Percentiles rank a stretch among this genome's conserved stretches.
Conservation (phyloP, 306 rosid species). For the Cucumis cinereus region DNA sequence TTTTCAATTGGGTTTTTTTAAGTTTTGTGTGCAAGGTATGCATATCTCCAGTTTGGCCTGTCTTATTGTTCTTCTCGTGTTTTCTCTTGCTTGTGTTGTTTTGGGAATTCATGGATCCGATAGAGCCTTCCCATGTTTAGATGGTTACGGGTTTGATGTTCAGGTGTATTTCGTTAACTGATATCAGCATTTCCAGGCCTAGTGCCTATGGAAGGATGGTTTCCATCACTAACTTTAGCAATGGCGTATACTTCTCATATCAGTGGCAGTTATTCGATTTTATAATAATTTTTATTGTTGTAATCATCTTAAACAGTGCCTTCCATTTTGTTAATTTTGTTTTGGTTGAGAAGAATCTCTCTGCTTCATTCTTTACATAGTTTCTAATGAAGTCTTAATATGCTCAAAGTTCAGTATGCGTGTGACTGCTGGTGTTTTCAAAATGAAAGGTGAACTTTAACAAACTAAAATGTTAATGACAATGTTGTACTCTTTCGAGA, state of each 20-base stretch:
- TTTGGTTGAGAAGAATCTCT: not conserved
- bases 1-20: not conserved
- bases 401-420: not conserved
- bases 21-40: not conserved
- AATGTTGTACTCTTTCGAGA: too few species aligned
- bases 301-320: not conserved
- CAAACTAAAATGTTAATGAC: not conserved
- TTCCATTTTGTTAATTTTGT: not conserved
- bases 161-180: not conserved
- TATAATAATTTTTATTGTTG: not conserved
- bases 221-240: not conserved
- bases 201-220: not conserved
- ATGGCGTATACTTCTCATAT: not conserved
- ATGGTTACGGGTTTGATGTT: not conserved
- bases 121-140: not conserved
- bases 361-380: not conserved
- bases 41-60: not conserved
- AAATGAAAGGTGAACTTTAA: not conserved
- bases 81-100: not conserved
- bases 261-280: not conserved
- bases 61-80: not conserved
- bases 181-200: not conserved
- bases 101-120: not conserved
- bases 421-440: not conserved
- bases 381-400: not conserved